Percentiles rank a stretch among this genome's conserved stretches.
Evolutionary conservation across 345 rosid genomes (phyloP).

Genomic region (Angophora floribunda): DNA sequence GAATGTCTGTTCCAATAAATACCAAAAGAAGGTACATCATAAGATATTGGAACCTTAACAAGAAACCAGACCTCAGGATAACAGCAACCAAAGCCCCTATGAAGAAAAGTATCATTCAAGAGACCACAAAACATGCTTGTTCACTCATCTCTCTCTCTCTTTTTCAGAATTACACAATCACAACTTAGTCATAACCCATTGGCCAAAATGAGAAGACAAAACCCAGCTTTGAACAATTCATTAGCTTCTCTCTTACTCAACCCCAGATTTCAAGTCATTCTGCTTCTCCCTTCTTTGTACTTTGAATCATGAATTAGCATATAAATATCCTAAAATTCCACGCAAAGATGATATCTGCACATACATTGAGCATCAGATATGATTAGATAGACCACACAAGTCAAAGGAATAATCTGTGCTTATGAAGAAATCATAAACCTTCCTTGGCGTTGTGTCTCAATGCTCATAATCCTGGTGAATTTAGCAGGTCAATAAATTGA

Average conservation of each 20-base stretch:
- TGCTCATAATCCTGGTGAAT: conserved; percentile 22
- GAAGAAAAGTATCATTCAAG: neutral
- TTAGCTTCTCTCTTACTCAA: neutral
- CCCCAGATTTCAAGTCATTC: conserved; percentile 9
- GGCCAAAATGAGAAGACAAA: neutral
- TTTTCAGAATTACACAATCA: neutral
- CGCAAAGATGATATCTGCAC: neutral
- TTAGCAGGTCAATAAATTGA: conserved; percentile 27
- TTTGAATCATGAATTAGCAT: neutral
- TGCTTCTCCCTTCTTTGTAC: neutral
- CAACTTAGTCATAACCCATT: neutral
- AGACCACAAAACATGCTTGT: neutral
- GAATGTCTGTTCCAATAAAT: neutral
- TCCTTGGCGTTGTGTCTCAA: neutral
- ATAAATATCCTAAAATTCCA: neutral
- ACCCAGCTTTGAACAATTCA: neutral
- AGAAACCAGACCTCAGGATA: neutral
- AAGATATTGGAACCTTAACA: neutral
- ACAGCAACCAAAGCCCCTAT: neutral
- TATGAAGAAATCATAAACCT: conserved; percentile 7
- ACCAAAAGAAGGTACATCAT: neutral
- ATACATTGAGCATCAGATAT: conserved; percentile 6
- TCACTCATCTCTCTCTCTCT: neutral
- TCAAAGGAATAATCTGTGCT: conserved; percentile 2
- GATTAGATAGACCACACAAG: conserved; percentile 21